These are phyloP conservation scores for Podaxis sp. DNA, from an alignment of 768 basidiomycete genomes.

Conservation along the genomic window DNA sequence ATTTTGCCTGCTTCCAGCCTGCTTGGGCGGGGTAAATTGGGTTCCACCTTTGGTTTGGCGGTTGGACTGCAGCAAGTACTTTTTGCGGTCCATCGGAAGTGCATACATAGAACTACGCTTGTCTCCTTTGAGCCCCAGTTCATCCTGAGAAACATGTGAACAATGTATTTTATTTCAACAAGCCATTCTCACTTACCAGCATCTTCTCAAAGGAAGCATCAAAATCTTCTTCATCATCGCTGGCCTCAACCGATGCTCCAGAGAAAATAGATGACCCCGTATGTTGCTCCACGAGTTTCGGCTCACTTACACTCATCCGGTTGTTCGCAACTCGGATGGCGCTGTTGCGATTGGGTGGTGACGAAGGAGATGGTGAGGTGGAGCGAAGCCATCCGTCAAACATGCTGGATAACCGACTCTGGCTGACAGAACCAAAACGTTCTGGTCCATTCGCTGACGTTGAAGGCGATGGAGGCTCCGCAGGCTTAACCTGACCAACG, in stretches of 20 bases:
- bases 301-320: conserved; percentile 72
- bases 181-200: conserved; percentile 48
- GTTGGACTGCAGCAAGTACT: conserved; percentile 61
- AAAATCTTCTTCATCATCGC: conserved; percentile 28
- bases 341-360: conserved; percentile 32
- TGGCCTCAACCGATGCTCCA: conserved; percentile 28
- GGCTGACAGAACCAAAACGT: conserved; percentile 53
- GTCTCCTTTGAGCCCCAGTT: conserved; percentile 70
- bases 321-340: conserved; percentile 32
- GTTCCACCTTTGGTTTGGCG: conserved; percentile 36
- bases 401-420: conserved; percentile 60
- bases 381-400: conserved; percentile 65
- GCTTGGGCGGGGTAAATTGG: conserved; percentile 27
- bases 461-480: conserved; percentile 6
- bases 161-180: not conserved
- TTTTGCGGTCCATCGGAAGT: conserved; percentile 62
- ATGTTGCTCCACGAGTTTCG: conserved; percentile 50
- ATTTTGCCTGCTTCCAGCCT: conserved; percentile 23
- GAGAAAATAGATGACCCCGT: conserved; percentile 17
- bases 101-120: conserved; percentile 61
- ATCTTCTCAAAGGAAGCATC: conserved; percentile 64
- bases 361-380: conserved; percentile 32
- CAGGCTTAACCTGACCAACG: conserved; percentile 20
- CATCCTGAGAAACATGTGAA: conserved; percentile 45
- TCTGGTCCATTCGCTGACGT: conserved; percentile 34